These are phyloP conservation scores for Limonium bicolor DNA, from an alignment of 148 eudicot genomes.

Conservation along the genomic window DNA sequence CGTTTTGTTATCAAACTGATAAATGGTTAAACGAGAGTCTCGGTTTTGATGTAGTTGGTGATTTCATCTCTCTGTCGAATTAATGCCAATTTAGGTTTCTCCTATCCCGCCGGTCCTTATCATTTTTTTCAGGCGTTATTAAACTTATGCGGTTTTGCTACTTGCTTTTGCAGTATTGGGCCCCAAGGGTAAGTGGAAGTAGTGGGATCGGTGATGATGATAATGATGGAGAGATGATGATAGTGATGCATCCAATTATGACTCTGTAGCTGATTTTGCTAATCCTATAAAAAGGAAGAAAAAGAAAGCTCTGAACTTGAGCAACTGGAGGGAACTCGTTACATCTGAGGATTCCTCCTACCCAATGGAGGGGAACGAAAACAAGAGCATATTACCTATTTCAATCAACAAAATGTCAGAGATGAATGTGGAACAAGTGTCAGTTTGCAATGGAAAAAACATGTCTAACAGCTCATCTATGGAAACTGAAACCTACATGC, in stretches of 20 bases:
- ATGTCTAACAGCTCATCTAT: slow-evolving; percentile 5
- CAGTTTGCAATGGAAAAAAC: slow-evolving; percentile 6
- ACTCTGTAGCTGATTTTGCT: slow-evolving; percentile 36
- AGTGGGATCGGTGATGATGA: slow-evolving; percentile 12
- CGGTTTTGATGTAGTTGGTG: too few relatives aligned
- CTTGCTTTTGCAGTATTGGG: slow-evolving; percentile 55
- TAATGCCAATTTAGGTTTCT: too few relatives aligned
- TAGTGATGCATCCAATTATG: slow-evolving; percentile 24
- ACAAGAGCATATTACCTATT: background rate
- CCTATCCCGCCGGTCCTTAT: too few relatives aligned
- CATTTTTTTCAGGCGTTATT: too few relatives aligned
- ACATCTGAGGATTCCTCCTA: slow-evolving; percentile 8
- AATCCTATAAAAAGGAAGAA: slow-evolving; percentile 48
- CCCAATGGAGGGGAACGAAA: slow-evolving; percentile 8
- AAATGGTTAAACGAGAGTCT: too few relatives aligned
- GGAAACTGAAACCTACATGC: background rate
- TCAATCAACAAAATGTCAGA: slow-evolving; percentile 4
- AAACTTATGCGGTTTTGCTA: too few relatives aligned
- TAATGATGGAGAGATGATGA: slow-evolving; percentile 25
- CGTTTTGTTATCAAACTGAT: too few relatives aligned
- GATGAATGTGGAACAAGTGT: slow-evolving; percentile 7
- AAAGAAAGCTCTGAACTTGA: slow-evolving; percentile 61
- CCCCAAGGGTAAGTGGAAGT: slow-evolving; percentile 22
- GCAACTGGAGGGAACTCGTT: slow-evolving; percentile 36
- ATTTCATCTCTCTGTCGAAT: too few relatives aligned